phyloP scores from a whole-genome alignment of 306 rosid genomes.

The Quercus engelmannii region DNA sequence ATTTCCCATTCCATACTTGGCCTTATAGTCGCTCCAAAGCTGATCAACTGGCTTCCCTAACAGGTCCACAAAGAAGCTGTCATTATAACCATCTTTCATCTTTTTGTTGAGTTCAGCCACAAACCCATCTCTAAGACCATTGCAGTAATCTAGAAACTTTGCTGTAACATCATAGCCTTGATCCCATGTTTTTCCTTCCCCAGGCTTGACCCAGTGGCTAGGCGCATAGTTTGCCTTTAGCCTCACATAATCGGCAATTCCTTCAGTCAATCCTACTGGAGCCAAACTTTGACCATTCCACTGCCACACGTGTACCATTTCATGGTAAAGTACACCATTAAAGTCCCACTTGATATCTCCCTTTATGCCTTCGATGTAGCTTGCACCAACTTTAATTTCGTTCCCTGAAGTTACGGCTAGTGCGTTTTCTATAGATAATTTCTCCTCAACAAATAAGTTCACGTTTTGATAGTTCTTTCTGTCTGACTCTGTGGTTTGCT shows the following conservation, averaged over 20 bases:
- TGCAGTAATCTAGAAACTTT: slow-evolving; percentile 39
- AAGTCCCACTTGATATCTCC: slow-evolving; percentile 22
- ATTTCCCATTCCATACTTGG: slow-evolving; percentile 14
- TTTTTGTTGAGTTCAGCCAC: slow-evolving; percentile 43
- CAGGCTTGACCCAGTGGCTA: slow-evolving; percentile 28
- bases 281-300: slow-evolving; percentile 20
- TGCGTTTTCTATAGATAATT: too few species aligned
- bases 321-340: slow-evolving; percentile 33
- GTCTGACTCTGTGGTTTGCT: slow-evolving; percentile 4
- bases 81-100: slow-evolving; percentile 27
- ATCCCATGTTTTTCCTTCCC: slow-evolving; percentile 32
- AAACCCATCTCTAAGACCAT: slow-evolving; percentile 28
- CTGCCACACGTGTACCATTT: slow-evolving; percentile 34
- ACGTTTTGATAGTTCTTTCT: slow-evolving; percentile 20
- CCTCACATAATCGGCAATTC: slow-evolving; percentile 45
- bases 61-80: slow-evolving; percentile 25
- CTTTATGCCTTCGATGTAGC: slow-evolving; percentile 5
- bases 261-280: slow-evolving; percentile 15
- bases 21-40: slow-evolving; percentile 42
- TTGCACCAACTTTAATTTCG: slow-evolving; percentile 38
- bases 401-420: too few species aligned
- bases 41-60: slow-evolving; percentile 31
- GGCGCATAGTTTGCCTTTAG: slow-evolving; percentile 32
- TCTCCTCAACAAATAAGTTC: slow-evolving; percentile 18
- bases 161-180: slow-evolving; percentile 42